Evolutionary conservation across 305 asterid species (phyloP), one percentile per base, ranked within the genome.

Genomic region (Striga hermonthica): DNA sequence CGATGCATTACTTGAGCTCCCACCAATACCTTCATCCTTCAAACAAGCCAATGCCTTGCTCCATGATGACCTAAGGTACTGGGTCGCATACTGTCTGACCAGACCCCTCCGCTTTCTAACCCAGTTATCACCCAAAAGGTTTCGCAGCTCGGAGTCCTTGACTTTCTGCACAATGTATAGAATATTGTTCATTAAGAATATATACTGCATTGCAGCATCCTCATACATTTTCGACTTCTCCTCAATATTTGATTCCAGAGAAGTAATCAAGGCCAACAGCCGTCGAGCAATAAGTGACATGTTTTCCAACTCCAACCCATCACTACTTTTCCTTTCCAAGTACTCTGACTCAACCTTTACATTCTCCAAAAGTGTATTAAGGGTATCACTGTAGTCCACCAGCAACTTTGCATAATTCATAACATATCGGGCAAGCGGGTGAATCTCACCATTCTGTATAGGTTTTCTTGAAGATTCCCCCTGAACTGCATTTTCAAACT

Each of bases 331-430:
- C 36, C 48, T 62, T 49, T 68, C 76, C 1, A 62, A 64, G 48
- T 60, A 34, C 52, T 60, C 78, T 3, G 64, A 55, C 45, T 73
- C 84, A 53, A 61, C 67, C 80, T 80, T 82, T 58, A 72, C 72
- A 58, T 77, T 76, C 53, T 63, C 87, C 82, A 93, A 65, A 16
- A 93, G 86, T 28, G 69, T 69, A 78, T 90, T 90, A 9, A 93
- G 84, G 6, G 97, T 86, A 58, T 75, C 78, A 57, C 94, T 82
- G 67, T 90, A 93, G 81, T 87, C 99, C 72, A 81, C 99, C 35
- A 93, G 90, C 82, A 90, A 77, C 74, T 83, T 90, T 38, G 80
- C 82, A 73, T 93, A 93, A 76, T 93, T 93, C 99, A 93, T 93
- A 43, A 93, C 99, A 72, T 93, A 93, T 4, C 99, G 84, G 44